Percentiles rank a stretch among this genome's conserved stretches.
phyloP scores from a whole-genome alignment of 306 rosid genomes.

The Glycine soja region DNA sequence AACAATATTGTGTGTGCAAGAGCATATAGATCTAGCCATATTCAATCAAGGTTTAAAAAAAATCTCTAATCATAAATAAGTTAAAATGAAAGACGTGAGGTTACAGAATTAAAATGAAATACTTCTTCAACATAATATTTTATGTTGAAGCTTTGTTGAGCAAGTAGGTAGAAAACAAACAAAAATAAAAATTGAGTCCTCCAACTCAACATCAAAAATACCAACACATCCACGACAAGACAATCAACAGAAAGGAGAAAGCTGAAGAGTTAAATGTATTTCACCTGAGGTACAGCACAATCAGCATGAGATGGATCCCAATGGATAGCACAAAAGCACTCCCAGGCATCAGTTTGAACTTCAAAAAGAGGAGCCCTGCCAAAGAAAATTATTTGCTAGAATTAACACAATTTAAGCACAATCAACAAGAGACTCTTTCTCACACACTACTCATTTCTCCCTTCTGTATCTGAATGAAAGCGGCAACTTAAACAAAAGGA shows the following conservation, averaged over 20 bases:
- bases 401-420: constrained; percentile 34
- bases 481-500: not conserved
- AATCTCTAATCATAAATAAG: not conserved
- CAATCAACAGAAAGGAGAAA: constrained; percentile 14
- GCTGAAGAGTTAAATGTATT: constrained; percentile 29
- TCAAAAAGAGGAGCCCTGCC: constrained; percentile 65
- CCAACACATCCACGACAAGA: constrained; percentile 12
- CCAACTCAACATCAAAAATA: not conserved
- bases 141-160: constrained; percentile 2
- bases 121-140: not conserved
- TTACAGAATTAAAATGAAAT: constrained; percentile 3
- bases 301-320: constrained; percentile 70
- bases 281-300: constrained; percentile 70
- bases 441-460: not conserved
- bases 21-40: not conserved
- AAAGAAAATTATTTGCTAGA: constrained; percentile 35
- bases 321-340: constrained; percentile 62
- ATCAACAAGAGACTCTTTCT: constrained; percentile 21
- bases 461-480: not conserved
- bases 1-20: not conserved
- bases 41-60: not conserved
- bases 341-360: constrained; percentile 61
- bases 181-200: not conserved
- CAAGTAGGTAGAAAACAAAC: not conserved
- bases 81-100: not conserved